These are phyloP conservation scores for Beauveria scarabaeidicola DNA, from an alignment of 2,329 filamentous ascomycete species.

Conservation along the genomic window DNA sequence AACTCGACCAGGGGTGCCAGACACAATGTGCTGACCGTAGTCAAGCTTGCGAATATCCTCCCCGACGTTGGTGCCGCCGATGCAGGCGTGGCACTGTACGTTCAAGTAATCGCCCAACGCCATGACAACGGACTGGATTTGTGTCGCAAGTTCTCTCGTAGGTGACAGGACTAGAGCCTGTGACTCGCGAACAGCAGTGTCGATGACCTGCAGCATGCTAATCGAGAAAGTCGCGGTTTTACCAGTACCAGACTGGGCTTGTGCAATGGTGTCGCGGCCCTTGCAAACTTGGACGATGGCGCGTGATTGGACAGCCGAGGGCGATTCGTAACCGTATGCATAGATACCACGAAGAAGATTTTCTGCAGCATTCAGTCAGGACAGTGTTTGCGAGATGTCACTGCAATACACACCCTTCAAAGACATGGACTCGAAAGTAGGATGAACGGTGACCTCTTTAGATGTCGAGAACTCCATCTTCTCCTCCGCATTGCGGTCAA, in stretches of 20 bases:
- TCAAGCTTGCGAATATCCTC: slow-evolving; percentile 97
- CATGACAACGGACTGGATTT: slow-evolving; percentile 98
- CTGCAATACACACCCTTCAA: slow-evolving; percentile 56
- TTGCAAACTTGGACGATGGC: slow-evolving; percentile 99
- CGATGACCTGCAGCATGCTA: slow-evolving; percentile 91
- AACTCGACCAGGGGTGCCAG: slow-evolving; percentile 92
- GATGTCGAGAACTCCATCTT: slow-evolving; percentile 97
- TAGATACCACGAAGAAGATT: slow-evolving; percentile 95
- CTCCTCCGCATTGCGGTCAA: slow-evolving; percentile 91
- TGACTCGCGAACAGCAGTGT: slow-evolving; percentile 84
- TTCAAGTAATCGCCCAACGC: slow-evolving; percentile 99
- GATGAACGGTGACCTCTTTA: slow-evolving; percentile 92
- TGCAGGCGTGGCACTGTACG: slow-evolving; percentile 96
- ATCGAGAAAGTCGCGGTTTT: slow-evolving; percentile 97
- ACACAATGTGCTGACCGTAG: slow-evolving; percentile 95
- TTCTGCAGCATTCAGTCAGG: slow-evolving; percentile 39
- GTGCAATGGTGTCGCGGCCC: slow-evolving; percentile 95
- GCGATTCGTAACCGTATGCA: slow-evolving; percentile 96
- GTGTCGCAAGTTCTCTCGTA: slow-evolving; percentile 91
- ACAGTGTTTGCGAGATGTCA: not conserved
- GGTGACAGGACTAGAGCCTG: slow-evolving; percentile 94
- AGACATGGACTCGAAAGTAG: slow-evolving; percentile 93
- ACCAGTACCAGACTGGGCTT: slow-evolving; percentile 93
- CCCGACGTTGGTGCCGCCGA: slow-evolving; percentile 94
- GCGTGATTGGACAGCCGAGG: slow-evolving; percentile 93